phyloP scores from a whole-genome alignment of 805 yeast species.

The Wickerhamiella sergipiensis region DNA sequence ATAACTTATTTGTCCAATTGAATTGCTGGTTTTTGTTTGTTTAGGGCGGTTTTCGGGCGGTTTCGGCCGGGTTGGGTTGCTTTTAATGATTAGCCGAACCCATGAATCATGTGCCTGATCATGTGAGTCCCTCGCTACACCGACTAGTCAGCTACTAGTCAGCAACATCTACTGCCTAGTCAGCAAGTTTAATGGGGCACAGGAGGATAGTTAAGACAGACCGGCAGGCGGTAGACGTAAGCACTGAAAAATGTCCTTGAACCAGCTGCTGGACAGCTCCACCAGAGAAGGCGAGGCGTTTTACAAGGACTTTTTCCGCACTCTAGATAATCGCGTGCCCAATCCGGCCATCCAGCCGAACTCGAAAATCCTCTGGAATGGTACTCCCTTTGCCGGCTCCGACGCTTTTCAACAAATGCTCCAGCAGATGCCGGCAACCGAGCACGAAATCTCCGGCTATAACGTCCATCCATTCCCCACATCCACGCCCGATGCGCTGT shows the following conservation, averaged over 20 bases:
- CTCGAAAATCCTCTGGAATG: slow-evolving; percentile 30
- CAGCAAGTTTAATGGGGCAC: too few relatives aligned
- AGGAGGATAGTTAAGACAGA: too few relatives aligned
- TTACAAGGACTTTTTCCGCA: slow-evolving; percentile 21
- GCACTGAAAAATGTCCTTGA: slow-evolving; percentile 1
- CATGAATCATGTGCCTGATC: too few relatives aligned
- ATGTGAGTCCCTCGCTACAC: too few relatives aligned
- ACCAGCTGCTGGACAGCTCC: slow-evolving; percentile 13
- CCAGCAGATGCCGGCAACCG: slow-evolving; percentile 24
- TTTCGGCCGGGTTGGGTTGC: too few relatives aligned
- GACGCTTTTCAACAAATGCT: slow-evolving; percentile 25
- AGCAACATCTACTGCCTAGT: too few relatives aligned
- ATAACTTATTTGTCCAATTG: too few relatives aligned
- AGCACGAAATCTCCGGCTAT: slow-evolving; percentile 24
- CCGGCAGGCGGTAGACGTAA: too few relatives aligned
- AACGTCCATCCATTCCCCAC: slow-evolving; percentile 28
- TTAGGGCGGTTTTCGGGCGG: too few relatives aligned
- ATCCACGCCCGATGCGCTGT: slow-evolving; percentile 14
- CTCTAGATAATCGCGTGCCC: slow-evolving; percentile 22
- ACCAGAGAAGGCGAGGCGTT: slow-evolving; percentile 18
- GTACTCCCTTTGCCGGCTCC: slow-evolving; percentile 29
- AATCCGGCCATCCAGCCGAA: slow-evolving; percentile 20
- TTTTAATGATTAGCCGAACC: too few relatives aligned
- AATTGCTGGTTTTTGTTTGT: too few relatives aligned
- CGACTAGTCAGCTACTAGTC: too few relatives aligned